Evolutionary conservation across 805 yeast genomes (phyloP).

Genomic region (Jamesozyma jinghongensis): DNA sequence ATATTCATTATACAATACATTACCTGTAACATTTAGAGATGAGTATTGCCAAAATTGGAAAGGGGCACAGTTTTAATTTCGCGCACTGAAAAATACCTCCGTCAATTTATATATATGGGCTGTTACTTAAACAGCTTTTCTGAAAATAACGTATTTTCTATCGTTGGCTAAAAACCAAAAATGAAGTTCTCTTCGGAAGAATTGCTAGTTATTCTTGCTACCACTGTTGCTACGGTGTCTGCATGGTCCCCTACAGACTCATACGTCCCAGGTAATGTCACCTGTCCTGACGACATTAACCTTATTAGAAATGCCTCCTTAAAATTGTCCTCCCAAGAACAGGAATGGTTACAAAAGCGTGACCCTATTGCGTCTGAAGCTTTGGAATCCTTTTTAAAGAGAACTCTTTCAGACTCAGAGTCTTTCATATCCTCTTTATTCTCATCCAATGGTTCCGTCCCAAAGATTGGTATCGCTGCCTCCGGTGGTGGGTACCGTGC

Average conservation of each 20-base stretch:
- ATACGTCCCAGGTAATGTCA: slow-evolving; percentile 50
- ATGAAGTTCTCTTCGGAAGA: background rate
- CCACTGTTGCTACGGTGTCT: slow-evolving; percentile 4
- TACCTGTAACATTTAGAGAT: too few relatives aligned
- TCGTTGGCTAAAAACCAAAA: too few relatives aligned
- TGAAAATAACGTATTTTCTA: too few relatives aligned
- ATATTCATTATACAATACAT: too few relatives aligned
- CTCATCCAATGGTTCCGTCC: slow-evolving; percentile 12
- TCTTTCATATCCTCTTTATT: slow-evolving; percentile 15
- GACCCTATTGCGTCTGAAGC: slow-evolving; percentile 37
- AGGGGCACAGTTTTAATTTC: too few relatives aligned
- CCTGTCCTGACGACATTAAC: slow-evolving; percentile 38
- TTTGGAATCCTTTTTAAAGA: slow-evolving; percentile 37
- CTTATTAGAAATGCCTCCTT: slow-evolving; percentile 39
- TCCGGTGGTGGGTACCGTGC: slow-evolving; percentile 92
- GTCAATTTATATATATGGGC: too few relatives aligned
- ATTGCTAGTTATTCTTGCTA: slow-evolving; percentile 4
- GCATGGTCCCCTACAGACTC: slow-evolving; percentile 38
- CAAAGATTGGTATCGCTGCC: slow-evolving; percentile 51
- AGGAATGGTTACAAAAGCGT: slow-evolving; percentile 41
- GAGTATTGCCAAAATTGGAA: too few relatives aligned
- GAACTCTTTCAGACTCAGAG: slow-evolving; percentile 27
- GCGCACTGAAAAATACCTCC: too few relatives aligned
- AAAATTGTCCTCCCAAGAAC: slow-evolving; percentile 37
- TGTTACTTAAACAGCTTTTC: too few relatives aligned